Conservation (phyloP, 805 yeast genomes). For the Yarrowia divulgata region DNA sequence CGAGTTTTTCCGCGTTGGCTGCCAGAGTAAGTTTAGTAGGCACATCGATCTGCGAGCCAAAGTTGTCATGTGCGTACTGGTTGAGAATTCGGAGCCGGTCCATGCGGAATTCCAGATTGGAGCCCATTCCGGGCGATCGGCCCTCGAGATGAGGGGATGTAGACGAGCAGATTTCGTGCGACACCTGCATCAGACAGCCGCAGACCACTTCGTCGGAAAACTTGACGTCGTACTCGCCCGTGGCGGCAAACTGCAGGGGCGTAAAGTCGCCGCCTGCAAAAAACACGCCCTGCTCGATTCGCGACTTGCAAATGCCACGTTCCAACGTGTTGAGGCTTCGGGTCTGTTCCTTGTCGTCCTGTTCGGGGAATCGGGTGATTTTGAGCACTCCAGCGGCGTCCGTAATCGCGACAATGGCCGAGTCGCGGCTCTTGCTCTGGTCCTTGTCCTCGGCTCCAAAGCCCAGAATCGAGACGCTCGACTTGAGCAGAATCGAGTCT, state of each 20-base stretch:
- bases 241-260: slow-evolving; percentile 59
- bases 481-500: slow-evolving; percentile 69
- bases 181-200: slow-evolving; percentile 59
- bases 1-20: slow-evolving; percentile 41
- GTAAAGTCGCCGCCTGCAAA: slow-evolving; percentile 54
- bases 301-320: slow-evolving; percentile 63
- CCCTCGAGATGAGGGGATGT: slow-evolving; percentile 65
- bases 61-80: slow-evolving; percentile 54
- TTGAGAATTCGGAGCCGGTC: slow-evolving; percentile 51
- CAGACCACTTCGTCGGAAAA: slow-evolving; percentile 58
- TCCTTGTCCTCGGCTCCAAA: slow-evolving; percentile 62
- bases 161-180: slow-evolving; percentile 64
- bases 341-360: slow-evolving; percentile 41
- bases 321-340: slow-evolving; percentile 41
- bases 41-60: slow-evolving; percentile 41
- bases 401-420: slow-evolving; percentile 60
- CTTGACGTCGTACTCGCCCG: slow-evolving; percentile 54
- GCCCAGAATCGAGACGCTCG: slow-evolving; percentile 63
- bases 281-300: slow-evolving; percentile 84
- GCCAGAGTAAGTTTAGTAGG: slow-evolving; percentile 33
- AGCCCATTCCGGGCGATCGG: slow-evolving; percentile 58
- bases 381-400: slow-evolving; percentile 67
- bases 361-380: slow-evolving; percentile 58
- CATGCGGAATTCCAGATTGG: slow-evolving; percentile 61
- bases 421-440: slow-evolving; percentile 48